Evolutionary conservation across 148 eudicot genomes (phyloP).

Genomic region (Polygonum aviculare): DNA sequence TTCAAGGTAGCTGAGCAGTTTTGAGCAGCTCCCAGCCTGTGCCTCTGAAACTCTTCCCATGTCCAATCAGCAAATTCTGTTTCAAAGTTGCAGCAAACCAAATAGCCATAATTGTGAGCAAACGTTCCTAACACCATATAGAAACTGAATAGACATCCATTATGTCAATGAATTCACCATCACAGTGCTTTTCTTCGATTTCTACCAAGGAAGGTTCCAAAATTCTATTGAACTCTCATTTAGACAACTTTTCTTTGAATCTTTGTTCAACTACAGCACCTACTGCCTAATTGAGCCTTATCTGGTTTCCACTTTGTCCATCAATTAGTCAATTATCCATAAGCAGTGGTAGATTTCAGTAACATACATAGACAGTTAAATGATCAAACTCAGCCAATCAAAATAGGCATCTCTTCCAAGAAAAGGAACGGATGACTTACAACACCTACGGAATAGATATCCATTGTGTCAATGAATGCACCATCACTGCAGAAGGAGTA

Average conservation of each 20-base stretch:
- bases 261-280: background rate
- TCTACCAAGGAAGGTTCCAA: background rate
- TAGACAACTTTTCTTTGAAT: background rate
- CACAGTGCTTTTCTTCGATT: background rate
- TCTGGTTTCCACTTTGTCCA: background rate
- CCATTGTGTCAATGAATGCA: background rate
- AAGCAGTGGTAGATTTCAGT: background rate
- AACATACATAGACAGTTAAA: background rate
- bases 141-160: background rate
- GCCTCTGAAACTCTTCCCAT: constrained; percentile 80
- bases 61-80: constrained; percentile 87
- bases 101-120: background rate
- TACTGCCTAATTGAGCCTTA: background rate
- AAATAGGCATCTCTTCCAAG: too few species aligned
- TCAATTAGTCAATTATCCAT: background rate
- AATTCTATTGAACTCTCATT: background rate
- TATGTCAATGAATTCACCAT: background rate
- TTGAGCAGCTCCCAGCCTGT: constrained; percentile 86
- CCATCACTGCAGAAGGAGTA: too few species aligned
- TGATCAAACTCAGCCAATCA: too few species aligned
- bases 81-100: constrained; percentile 7
- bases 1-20: constrained; percentile 89
- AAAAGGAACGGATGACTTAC: too few species aligned
- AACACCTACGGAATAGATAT: background rate
- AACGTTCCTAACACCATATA: background rate